Evolutionary conservation across 2,329 filamentous ascomycete genomes (phyloP), one percentile per base, ranked within the genome.

Genomic region (Aureobasidium musti): DNA sequence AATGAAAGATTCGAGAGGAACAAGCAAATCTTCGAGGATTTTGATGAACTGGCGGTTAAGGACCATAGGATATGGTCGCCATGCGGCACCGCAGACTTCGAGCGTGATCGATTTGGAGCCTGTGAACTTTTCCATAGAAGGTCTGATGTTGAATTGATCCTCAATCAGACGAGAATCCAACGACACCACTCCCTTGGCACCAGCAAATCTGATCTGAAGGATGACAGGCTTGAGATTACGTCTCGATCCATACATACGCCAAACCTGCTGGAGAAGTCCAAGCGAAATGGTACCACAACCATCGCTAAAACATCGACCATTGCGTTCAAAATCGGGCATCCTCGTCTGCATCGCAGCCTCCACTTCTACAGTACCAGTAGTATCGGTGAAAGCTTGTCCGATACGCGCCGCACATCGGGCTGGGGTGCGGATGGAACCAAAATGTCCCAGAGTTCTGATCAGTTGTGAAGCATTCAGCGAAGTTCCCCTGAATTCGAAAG

Each of bases 41-140:
- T 96, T 96, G 78, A 96, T 92, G 68, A 93, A 82, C 70, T 91
- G 91, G 0, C 89, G 87, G 72, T 96, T 96, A 1, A 96, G 82
- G 21, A 87, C 85, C 70, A 93, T 81, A 0, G 85, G 85, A 7
- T 94, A 82, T 0, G 90, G 88, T 60, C 83, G 86, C 43, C 86
- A 86, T 0, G 87, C 87, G 49, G 86, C 83, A 54, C 89, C 89
- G 72, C 90, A 93, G 52, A 92, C 91, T 68, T 89, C 90, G 1
- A 94, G 80, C 19, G 43, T 49, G 60, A 89, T 83, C 1, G 74
- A 78, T 45, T 84, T 81, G 0, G 79, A 72, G 61, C 86, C 87
- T 1, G 82, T 74, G 69, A 95, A 96, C 71, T 96, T 96, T 66
- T 85, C 81, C 92, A 96, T 96, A 5, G 90, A 94, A 1, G 82